A percentile compares a stretch with the other conserved stretches of the same genome.
Evolutionary conservation across 2,329 filamentous ascomycete genomes (phyloP).

Genomic region (Raffaelea ambrosiae): DNA sequence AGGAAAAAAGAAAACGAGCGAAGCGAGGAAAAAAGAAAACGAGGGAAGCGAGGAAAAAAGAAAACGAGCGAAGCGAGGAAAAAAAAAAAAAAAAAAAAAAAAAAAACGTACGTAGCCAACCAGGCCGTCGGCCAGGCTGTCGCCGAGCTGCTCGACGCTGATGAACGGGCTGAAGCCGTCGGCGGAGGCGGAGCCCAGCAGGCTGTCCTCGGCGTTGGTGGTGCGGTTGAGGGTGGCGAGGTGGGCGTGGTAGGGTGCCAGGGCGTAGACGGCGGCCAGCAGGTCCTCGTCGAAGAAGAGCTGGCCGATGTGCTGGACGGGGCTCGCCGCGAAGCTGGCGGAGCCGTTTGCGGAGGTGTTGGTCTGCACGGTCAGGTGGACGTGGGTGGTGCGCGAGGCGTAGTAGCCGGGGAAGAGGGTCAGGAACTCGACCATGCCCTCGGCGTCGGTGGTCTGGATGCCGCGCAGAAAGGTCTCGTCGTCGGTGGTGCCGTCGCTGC

Average conservation of each 20-base stretch:
- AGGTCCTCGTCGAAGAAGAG: slow-evolving; percentile 56
- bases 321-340: slow-evolving; percentile 29
- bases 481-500: slow-evolving; percentile 24
- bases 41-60: too few species aligned
- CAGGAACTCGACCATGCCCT: slow-evolving; percentile 39
- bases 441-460: slow-evolving; percentile 33
- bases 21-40: too few species aligned
- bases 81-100: too few species aligned
- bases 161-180: slow-evolving; percentile 36
- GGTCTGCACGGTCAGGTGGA: slow-evolving; percentile 32
- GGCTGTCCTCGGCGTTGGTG: slow-evolving; percentile 19
- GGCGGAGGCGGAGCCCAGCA: slow-evolving; percentile 2
- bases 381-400: slow-evolving; percentile 29
- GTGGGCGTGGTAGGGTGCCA: slow-evolving; percentile 37
- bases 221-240: slow-evolving; percentile 30
- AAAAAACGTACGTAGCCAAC: neutral
- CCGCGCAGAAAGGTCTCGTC: slow-evolving; percentile 38
- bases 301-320: slow-evolving; percentile 53
- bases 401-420: slow-evolving; percentile 38
- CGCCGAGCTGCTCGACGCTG: neutral
- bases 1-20: too few species aligned
- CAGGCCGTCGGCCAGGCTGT: neutral
- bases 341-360: slow-evolving; percentile 22
- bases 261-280: slow-evolving; percentile 38
- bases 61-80: too few species aligned